Conservation (phyloP, 106 monocot genomes). For the Dioscorea dumetorum region DNA sequence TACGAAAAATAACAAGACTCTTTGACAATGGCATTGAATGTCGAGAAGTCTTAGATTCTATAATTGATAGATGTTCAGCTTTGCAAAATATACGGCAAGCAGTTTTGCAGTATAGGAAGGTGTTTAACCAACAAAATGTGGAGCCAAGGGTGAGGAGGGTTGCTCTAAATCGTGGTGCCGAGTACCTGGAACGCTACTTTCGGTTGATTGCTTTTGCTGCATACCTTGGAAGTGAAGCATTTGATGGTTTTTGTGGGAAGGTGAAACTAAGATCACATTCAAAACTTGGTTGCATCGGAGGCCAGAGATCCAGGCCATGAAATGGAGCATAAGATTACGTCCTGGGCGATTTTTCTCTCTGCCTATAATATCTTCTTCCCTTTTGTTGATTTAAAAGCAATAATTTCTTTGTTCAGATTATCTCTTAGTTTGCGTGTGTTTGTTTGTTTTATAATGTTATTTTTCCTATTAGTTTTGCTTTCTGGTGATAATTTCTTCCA, state of each 20-base stretch:
- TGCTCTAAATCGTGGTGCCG: slow-evolving; percentile 91
- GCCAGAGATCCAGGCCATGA: slow-evolving; percentile 89
- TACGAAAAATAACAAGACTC: slow-evolving; percentile 82
- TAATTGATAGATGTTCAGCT: slow-evolving; percentile 91
- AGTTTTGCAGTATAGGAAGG: slow-evolving; percentile 73
- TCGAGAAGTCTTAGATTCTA: slow-evolving; percentile 79
- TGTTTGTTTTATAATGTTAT: background rate
- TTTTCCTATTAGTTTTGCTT: background rate
- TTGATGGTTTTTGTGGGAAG: slow-evolving; percentile 98
- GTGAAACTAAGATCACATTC: slow-evolving; percentile 63
- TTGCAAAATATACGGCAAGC: slow-evolving; percentile 97
- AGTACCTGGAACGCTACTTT: slow-evolving; percentile 95
- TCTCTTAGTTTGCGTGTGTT: background rate
- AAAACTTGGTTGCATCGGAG: slow-evolving; percentile 92
- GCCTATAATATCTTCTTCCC: slow-evolving; percentile 45
- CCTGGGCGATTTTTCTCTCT: slow-evolving; percentile 85
- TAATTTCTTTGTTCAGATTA: background rate
- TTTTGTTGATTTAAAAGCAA: background rate
- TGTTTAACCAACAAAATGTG: slow-evolving; percentile 87
- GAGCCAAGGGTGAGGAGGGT: slow-evolving; percentile 89
- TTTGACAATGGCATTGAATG: slow-evolving; percentile 95
- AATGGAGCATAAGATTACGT: slow-evolving; percentile 94
- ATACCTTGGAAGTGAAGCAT: slow-evolving; percentile 94
- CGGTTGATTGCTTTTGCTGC: slow-evolving; percentile 91
- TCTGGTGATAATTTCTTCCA: background rate